Percentiles rank a stretch among this genome's conserved stretches.
phyloP scores from a whole-genome alignment of 2,329 filamentous ascomycete genomes.

The Rhynchosporium graminicola region DNA sequence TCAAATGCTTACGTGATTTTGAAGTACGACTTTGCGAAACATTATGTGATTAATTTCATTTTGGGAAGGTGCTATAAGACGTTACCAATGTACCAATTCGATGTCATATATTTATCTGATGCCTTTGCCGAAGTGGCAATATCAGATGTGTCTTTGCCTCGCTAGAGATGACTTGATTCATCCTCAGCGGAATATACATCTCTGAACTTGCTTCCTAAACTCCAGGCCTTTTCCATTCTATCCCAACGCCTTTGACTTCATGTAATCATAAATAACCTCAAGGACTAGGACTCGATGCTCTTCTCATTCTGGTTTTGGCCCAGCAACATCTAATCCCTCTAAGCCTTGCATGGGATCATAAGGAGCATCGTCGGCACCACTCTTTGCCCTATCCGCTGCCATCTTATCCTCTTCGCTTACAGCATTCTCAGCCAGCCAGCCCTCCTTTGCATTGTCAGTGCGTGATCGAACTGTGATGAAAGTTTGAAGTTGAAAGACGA shows the following conservation, averaged over 20 bases:
- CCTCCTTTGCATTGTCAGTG: constrained; percentile 63
- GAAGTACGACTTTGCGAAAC: too few relatives aligned
- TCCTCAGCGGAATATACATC: too few relatives aligned
- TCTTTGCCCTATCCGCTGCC: constrained; percentile 56
- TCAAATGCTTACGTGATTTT: too few relatives aligned
- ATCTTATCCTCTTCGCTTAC: constrained; percentile 76
- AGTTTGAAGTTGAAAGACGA: constrained; percentile 14
- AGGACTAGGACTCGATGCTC: background rate
- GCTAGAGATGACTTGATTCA: too few relatives aligned
- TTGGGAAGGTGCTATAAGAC: too few relatives aligned
- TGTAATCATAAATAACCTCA: constrained; percentile 3
- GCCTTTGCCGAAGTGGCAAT: too few relatives aligned
- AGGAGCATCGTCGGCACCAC: constrained; percentile 53
- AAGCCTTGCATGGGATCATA: constrained; percentile 95
- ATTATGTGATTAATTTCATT: too few relatives aligned
- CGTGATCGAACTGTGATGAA: constrained; percentile 4
- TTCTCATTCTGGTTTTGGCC: constrained; percentile 73
- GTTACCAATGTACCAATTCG: too few relatives aligned
- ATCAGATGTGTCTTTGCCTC: too few relatives aligned
- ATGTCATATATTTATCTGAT: too few relatives aligned
- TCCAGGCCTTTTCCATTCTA: constrained; percentile 20
- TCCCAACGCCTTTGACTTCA: constrained; percentile 31
- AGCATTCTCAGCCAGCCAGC: constrained; percentile 86
- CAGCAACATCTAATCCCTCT: constrained; percentile 90
- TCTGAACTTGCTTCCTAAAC: constrained; percentile 12